phyloP scores from a whole-genome alignment of 768 basidiomycete genomes.

The Suillus placidus region DNA sequence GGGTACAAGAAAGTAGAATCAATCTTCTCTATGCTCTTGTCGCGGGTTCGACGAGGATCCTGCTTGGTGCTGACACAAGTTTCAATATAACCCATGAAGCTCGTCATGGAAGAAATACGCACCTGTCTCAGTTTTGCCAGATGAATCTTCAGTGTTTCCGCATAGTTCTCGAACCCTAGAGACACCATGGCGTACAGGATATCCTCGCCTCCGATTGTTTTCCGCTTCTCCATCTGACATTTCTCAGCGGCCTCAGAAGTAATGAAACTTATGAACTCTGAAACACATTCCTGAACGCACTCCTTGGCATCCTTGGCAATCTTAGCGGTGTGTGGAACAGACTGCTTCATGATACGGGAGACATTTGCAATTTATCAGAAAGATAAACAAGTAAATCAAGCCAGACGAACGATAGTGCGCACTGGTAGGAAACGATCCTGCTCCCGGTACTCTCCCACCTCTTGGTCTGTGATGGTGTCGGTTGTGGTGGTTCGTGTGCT shows the following conservation, averaged over 20 bases:
- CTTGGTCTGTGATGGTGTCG: constrained; percentile 83
- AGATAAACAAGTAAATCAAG: neutral
- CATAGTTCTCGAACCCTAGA: constrained; percentile 94
- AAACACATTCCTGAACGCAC: constrained; percentile 97
- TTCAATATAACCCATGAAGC: neutral
- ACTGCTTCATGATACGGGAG: constrained; percentile 94
- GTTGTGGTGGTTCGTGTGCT: constrained; percentile 50
- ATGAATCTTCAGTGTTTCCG: constrained; percentile 90
- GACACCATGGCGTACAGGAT: constrained; percentile 93
- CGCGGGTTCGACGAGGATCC: constrained; percentile 31
- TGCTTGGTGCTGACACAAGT: constrained; percentile 27
- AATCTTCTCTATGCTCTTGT: constrained; percentile 26
- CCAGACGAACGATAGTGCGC: constrained; percentile 28
- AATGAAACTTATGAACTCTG: constrained; percentile 98
- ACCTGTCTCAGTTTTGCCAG: constrained; percentile 88
- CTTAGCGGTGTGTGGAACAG: constrained; percentile 89
- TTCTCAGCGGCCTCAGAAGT: constrained; percentile 96
- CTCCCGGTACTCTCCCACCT: constrained; percentile 92
- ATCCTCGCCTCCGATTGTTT: constrained; percentile 98
- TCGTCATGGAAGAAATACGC: constrained; percentile 17
- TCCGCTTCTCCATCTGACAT: constrained; percentile 92
- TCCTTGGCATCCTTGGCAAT: constrained; percentile 99
- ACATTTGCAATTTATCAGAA: constrained; percentile 88
- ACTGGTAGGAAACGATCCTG: constrained; percentile 96
- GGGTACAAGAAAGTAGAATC: neutral